phyloP scores from a whole-genome alignment of 108 stramenopile species.

The Nannochloropsis salina region DNA sequence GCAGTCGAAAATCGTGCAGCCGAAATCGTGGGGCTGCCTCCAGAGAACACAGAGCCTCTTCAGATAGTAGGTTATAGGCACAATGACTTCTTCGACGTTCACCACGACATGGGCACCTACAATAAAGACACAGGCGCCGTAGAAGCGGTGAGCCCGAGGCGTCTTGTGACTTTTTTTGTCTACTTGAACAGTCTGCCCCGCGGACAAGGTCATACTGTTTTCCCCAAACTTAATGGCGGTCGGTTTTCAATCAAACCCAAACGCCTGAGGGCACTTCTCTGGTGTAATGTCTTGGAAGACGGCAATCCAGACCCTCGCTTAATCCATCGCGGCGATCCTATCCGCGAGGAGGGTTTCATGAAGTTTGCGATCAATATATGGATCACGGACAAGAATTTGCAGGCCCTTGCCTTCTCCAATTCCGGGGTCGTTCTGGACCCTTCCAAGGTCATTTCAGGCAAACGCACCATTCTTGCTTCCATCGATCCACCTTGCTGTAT shows the following conservation, averaged over 20 bases:
- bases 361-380: slow-evolving; percentile 38
- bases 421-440: neutral
- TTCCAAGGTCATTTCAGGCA: neutral
- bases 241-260: slow-evolving; percentile 25
- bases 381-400: slow-evolving; percentile 27
- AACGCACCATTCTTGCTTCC: slow-evolving; percentile 8
- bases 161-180: slow-evolving; percentile 31
- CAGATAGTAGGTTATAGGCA: slow-evolving; percentile 23
- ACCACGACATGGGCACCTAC: slow-evolving; percentile 34
- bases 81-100: slow-evolving; percentile 17
- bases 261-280: slow-evolving; percentile 17
- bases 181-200: slow-evolving; percentile 31
- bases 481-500: neutral
- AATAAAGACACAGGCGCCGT: slow-evolving; percentile 21
- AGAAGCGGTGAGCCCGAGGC: slow-evolving; percentile 24
- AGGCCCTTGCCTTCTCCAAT: neutral
- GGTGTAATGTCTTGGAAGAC: slow-evolving; percentile 26
- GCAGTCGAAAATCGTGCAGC: slow-evolving; percentile 26
- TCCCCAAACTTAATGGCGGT: slow-evolving; percentile 20
- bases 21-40: slow-evolving; percentile 27
- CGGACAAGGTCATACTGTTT: slow-evolving; percentile 26
- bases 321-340: slow-evolving; percentile 27
- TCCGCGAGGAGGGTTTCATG: neutral
- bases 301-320: slow-evolving; percentile 21
- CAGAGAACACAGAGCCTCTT: slow-evolving; percentile 26